Base-by-base conservation (phyloP, 129 eudicot species). In the Chrysanthemum makinoi region DNA sequence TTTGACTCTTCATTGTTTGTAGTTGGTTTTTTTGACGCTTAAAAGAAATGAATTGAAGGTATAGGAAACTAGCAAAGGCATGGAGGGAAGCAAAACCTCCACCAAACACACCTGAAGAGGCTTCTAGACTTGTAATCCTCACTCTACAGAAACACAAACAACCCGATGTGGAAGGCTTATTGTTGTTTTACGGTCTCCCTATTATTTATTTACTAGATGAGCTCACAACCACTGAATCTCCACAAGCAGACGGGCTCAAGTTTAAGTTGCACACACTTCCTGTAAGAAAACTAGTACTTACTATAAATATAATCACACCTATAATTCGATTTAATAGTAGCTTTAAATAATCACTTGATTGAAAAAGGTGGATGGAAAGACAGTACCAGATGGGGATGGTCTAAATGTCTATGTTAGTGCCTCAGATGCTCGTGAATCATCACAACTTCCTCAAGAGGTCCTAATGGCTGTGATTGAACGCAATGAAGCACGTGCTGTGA, bases 351-450 rank as follows among this genome's bases (percentile, higher is more conserved):
- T 59, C 4, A 48, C 59, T 66, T 48, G 72, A 47, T 60, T 24
- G n/a, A 72, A 59, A 72, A 72, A 91, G 97, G 95, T 91, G 73
- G 92, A 91, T 76, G 66, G 57, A 30, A 88, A 78, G 76, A 90
- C 97, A 43, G 96, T 91, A 49, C 96, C 92, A 20, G 97, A 91
- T 63, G 97, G 97, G 20, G 97, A 91, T 82, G 83, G 88, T 8
- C 75, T 88, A 64, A 91, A 86, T 1, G 97, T 91, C 9, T 91
- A 83, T 57, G 95, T 91, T 30, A 88, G 85, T 46, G 70, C 82
- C 7, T 62, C 20, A 5, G 85, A 90, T 72, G 74, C 94, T 63
- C 82, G 87, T 61, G 96, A 90, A 62, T 78, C 95, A 0, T 76
- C 96, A 4, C 73, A 20, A 56, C 89, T 87, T 72, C 97, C 97